Conservation (phyloP, 1,139 yeast species). For the Oligophagozyma castellii region DNA sequence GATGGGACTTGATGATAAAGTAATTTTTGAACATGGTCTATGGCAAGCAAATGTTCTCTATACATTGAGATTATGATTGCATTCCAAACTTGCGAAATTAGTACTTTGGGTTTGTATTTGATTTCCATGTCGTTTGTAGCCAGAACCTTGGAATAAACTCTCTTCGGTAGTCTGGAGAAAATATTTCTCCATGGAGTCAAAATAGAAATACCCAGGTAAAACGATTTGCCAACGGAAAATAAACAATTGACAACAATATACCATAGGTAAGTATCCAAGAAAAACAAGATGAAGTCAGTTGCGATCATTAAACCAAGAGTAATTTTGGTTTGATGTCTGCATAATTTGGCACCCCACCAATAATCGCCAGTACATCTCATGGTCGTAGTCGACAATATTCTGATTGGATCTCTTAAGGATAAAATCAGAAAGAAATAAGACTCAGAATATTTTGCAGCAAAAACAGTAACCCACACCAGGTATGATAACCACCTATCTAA, state of each 20-base stretch:
- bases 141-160: conserved; percentile 91
- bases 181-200: conserved; percentile 99
- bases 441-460: conserved; percentile 77
- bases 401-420: conserved; percentile 88
- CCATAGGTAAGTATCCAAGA: conserved; percentile 98
- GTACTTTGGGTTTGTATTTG: conserved; percentile 95
- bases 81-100: conserved; percentile 97
- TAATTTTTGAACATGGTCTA: conserved; percentile 94
- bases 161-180: conserved; percentile 93
- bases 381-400: conserved; percentile 47
- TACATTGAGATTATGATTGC: conserved; percentile 97
- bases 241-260: conserved; percentile 89
- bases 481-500: conserved; percentile 96
- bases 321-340: conserved; percentile 76
- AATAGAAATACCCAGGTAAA: conserved; percentile 95
- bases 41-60: conserved; percentile 93
- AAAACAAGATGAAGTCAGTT: conserved; percentile 87
- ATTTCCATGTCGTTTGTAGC: conserved; percentile 99
- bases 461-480: conserved; percentile 77
- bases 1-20: conserved; percentile 97
- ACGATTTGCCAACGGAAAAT: conserved; percentile 93
- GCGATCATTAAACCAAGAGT: conserved; percentile 84
- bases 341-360: conserved; percentile 66
- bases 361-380: conserved; percentile 82
- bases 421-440: conserved; percentile 87